Conservation (phyloP, 2,329 filamentous ascomycete species). For the Pezizomycotina sp. region DNA sequence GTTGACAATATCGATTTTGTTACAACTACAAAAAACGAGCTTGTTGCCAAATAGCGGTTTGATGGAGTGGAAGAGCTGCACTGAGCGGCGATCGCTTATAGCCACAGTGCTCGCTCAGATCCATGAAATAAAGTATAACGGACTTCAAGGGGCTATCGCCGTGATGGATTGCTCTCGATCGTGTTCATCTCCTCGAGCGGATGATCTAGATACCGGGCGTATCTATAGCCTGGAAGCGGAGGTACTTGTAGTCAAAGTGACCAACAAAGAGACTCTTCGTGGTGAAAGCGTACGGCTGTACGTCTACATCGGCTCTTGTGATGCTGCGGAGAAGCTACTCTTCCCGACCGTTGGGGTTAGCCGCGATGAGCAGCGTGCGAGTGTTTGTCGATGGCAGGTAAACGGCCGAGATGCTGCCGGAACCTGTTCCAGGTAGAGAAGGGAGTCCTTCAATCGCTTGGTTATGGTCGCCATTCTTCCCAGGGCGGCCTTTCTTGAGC, state of each 20-base stretch:
- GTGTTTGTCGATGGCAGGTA: conserved; percentile 97
- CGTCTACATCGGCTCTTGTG: conserved; percentile 85
- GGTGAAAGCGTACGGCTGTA: conserved; percentile 96
- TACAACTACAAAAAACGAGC: conserved; percentile 87
- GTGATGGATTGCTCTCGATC: conserved; percentile 97
- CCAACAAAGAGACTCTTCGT: conserved; percentile 95
- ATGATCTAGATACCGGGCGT: conserved; percentile 98
- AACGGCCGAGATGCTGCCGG: conserved; percentile 87
- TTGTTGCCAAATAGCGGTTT: conserved; percentile 96
- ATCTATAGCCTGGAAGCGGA: conserved; percentile 82
- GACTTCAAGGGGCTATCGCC: conserved; percentile 91
- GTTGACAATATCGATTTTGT: conserved; percentile 93
- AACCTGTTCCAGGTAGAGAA: conserved; percentile 94
- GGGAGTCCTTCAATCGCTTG: conserved; percentile 82
- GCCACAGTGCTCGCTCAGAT: conserved; percentile 88
- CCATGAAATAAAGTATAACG: conserved; percentile 95
- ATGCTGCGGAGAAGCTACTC: conserved; percentile 87
- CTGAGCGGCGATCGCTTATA: conserved; percentile 89
- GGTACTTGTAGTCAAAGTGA: conserved; percentile 93
- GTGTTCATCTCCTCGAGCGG: conserved; percentile 99
- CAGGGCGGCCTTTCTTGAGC: conserved; percentile 83
- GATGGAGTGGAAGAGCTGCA: conserved; percentile 88
- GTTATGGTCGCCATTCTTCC: conserved; percentile 97
- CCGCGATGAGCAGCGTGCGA: conserved; percentile 83
- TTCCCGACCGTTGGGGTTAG: conserved; percentile 96